Conservation (phyloP, 179 eudicot species). For the Dionaea muscipula region DNA sequence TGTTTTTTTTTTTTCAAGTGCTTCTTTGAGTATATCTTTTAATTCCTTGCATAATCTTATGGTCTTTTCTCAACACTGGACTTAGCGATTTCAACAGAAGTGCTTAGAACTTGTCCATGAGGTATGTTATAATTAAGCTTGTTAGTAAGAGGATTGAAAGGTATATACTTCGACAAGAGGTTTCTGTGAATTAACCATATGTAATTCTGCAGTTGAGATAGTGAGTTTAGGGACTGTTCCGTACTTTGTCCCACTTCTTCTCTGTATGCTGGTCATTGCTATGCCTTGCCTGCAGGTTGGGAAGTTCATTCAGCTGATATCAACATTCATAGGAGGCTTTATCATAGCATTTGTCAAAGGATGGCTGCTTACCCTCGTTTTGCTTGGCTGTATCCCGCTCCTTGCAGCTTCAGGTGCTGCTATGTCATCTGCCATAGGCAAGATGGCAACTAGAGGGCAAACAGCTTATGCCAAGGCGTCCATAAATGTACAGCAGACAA, state of each 20-base stretch:
- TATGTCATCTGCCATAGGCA: constrained; percentile 28
- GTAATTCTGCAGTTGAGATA: too few species aligned
- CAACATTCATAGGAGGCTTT: constrained; percentile 58
- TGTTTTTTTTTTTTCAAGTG: too few species aligned
- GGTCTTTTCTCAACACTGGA: too few species aligned
- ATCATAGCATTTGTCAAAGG: constrained; percentile 49
- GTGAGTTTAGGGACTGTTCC: too few species aligned
- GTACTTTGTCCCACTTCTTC: too few species aligned
- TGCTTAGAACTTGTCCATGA: too few species aligned
- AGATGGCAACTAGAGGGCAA: constrained; percentile 37
- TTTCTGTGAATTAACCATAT: too few species aligned
- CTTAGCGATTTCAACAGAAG: too few species aligned
- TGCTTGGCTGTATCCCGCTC: constrained; percentile 46
- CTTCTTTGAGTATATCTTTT: background rate
- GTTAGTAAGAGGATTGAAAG: too few species aligned
- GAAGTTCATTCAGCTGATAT: constrained; percentile 37
- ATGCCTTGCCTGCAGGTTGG: constrained; percentile 37
- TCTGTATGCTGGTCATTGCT: background rate
- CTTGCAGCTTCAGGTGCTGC: constrained; percentile 28
- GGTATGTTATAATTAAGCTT: too few species aligned
- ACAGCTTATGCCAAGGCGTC: constrained; percentile 46
- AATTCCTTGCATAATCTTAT: too few species aligned
- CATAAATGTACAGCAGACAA: constrained; percentile 48
- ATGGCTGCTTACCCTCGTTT: constrained; percentile 63
- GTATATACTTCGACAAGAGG: too few species aligned